A percentile compares a stretch with the other conserved stretches of the same genome.
These are phyloP conservation scores for Arabidopsis hybrid DNA, from an alignment of 441 rosid genomes.

Conservation along the genomic window DNA sequence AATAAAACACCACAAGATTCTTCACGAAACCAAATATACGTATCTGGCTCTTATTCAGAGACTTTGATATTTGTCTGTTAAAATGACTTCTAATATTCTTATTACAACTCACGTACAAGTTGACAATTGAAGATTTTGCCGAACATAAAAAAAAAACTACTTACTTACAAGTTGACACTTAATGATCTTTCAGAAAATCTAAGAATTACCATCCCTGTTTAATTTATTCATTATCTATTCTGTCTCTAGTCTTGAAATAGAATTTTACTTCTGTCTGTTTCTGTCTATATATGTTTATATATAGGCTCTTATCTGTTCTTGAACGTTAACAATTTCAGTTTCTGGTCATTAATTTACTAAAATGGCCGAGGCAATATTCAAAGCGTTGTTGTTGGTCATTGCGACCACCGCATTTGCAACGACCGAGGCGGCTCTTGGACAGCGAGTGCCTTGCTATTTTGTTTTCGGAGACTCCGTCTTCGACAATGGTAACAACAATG, in stretches of 20 bases:
- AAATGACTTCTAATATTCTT: conserved; percentile 22
- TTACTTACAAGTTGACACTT: neutral
- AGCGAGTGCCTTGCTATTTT: conserved; percentile 55
- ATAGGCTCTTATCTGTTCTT: conserved; percentile 22
- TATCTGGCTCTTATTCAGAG: neutral
- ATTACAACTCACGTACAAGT: conserved; percentile 27
- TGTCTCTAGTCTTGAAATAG: conserved; percentile 31
- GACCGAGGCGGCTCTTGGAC: conserved; percentile 24
- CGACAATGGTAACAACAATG: conserved; percentile 61
- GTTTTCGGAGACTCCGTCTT: conserved; percentile 56
- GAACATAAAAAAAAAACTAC: neutral
- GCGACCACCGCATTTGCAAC: conserved; percentile 20
- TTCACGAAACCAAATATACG: neutral
- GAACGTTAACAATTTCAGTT: neutral
- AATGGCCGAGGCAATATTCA: conserved; percentile 30
- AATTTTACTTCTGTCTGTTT: conserved; percentile 7
- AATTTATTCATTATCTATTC: too few relatives aligned
- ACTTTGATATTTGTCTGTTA: neutral
- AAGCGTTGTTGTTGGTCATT: conserved; percentile 20
- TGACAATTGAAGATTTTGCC: neutral
- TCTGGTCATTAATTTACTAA: neutral
- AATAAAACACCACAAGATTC: neutral
- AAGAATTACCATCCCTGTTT: too few relatives aligned
- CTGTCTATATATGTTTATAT: conserved; percentile 15
- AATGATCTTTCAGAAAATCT: neutral